phyloP scores from a whole-genome alignment of 2,329 filamentous ascomycete species.

The Aspergillus japonicus region DNA sequence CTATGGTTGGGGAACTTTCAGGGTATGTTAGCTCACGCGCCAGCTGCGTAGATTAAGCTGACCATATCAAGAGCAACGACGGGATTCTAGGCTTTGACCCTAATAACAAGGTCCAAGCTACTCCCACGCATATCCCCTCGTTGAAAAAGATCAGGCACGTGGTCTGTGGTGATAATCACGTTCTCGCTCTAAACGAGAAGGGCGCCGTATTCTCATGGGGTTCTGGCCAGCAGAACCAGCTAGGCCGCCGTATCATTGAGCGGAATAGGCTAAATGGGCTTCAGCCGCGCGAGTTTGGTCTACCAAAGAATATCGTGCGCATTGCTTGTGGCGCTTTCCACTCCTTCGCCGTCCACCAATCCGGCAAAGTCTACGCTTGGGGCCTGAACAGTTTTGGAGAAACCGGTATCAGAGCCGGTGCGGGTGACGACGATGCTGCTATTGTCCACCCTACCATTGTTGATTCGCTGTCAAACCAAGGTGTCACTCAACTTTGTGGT shows the following conservation, averaged over 20 bases:
- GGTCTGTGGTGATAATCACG: slow-evolving; percentile 58
- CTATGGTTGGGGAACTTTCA: slow-evolving; percentile 64
- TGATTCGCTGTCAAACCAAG: slow-evolving; percentile 59
- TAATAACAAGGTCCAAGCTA: slow-evolving; percentile 45
- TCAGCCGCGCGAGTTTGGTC: slow-evolving; percentile 57
- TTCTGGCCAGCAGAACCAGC: slow-evolving; percentile 66
- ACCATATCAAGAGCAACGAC: slow-evolving; percentile 55
- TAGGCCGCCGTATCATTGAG: slow-evolving; percentile 64
- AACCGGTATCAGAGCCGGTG: slow-evolving; percentile 64
- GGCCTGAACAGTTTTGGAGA: slow-evolving; percentile 86
- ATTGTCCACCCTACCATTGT: slow-evolving; percentile 71
- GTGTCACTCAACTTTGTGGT: slow-evolving; percentile 68
- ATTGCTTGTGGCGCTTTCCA: slow-evolving; percentile 75
- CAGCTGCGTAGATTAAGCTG: neutral
- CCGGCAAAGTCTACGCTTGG: slow-evolving; percentile 74
- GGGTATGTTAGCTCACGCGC: slow-evolving; percentile 41
- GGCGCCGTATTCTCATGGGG: slow-evolving; percentile 65
- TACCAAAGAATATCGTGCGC: slow-evolving; percentile 58
- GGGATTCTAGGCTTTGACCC: slow-evolving; percentile 60
- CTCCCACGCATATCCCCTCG: slow-evolving; percentile 49
- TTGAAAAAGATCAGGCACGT: slow-evolving; percentile 57
- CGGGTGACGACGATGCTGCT: slow-evolving; percentile 67
- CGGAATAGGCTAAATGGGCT: slow-evolving; percentile 57
- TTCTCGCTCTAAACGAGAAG: slow-evolving; percentile 57
- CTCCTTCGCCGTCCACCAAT: slow-evolving; percentile 70